Evolutionary conservation across 805 yeast species (phyloP).

Genomic region (Scheffersomyces lignosus): DNA sequence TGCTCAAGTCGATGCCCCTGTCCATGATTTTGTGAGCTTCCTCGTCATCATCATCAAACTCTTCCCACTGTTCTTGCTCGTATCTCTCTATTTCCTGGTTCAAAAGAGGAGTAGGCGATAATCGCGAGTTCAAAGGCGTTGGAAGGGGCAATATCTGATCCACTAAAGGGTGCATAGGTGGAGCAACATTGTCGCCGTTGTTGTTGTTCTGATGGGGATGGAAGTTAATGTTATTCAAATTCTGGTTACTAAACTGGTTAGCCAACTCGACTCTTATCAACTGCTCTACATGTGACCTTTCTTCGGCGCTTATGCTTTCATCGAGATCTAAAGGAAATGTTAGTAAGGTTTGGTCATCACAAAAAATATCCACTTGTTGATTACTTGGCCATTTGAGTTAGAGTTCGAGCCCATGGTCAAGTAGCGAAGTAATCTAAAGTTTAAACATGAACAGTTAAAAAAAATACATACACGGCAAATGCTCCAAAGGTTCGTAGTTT

Average conservation of each 20-base stretch:
- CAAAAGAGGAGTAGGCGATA: constrained; percentile 11
- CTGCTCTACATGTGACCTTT: constrained; percentile 35
- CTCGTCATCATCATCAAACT: constrained; percentile 17
- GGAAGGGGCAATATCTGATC: constrained; percentile 16
- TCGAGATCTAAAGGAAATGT: constrained; percentile 30
- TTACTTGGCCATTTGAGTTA: too few species aligned
- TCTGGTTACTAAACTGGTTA: constrained; percentile 23
- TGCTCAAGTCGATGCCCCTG: constrained; percentile 33
- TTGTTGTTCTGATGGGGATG: constrained; percentile 4
- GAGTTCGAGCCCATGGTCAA: too few species aligned
- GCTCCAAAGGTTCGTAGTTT: constrained; percentile 36
- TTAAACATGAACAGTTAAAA: too few species aligned
- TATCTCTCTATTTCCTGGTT: constrained; percentile 17
- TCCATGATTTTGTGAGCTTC: constrained; percentile 17
- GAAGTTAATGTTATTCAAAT: constrained; percentile 17
- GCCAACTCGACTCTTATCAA: constrained; percentile 29
- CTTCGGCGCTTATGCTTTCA: constrained; percentile 32
- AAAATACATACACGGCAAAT: constrained; percentile 41
- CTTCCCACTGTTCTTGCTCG: constrained; percentile 25
- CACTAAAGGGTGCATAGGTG: constrained; percentile 14
- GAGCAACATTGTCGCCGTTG: background rate
- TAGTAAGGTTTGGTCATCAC: too few species aligned
- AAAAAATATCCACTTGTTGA: too few species aligned
- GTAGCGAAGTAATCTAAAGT: too few species aligned
- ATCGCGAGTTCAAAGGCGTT: constrained; percentile 4